Base-by-base conservation (phyloP, 768 basidiomycete species). In the Lactarius evosmus region DNA sequence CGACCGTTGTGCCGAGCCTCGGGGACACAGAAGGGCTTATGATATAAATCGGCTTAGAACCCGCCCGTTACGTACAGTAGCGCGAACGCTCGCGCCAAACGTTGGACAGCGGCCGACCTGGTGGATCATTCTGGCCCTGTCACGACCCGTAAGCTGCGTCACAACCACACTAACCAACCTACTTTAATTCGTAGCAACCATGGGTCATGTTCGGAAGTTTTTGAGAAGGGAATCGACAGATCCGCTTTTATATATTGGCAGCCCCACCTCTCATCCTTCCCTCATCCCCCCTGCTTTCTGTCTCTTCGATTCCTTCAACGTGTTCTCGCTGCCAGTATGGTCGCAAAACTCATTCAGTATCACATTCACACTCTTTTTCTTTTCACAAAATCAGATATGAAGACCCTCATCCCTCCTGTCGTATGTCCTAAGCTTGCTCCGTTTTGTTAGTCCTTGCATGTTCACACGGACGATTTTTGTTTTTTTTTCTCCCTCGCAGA, bases 331-430 rank as follows among this genome's bases (percentile, higher is more conserved):
- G 32, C 36, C 34, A 38, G 29, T 7, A 64, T 64, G 58, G 58
- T 40, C 7, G 11, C 55, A 38, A 36, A n/a, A 9, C n/a, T 22
- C 8, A 29, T 64, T 14, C 50, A 22, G 2, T 56, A 50, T 49
- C 44, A 61, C 25, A 30, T 65, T 11, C 29, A 61, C 62, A 71
- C 71, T 51, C 59, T 71, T 46, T 71, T 64, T 49, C 66, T 73
- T 30, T 72, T 73, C 46, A 72, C 72, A 2, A 69, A 67, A 46
- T 65, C 71, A 6, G 72, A 73, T 56, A 25, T 72, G 25, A 71
- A 69, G 51, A 69, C 70, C 2, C 66, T 70, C 17, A 25, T 73
- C 14, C 38, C 71, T 25, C 72, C 72, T 14, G 65, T 69, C 30
- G 72, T 73, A 34, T n/a, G 72, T 65, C 3, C 19, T 49, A 6